Evolutionary conservation across 805 yeast genomes (phyloP), one percentile per base, ranked within the genome.

Genomic region (Wickerhamomyces bisporus): DNA sequence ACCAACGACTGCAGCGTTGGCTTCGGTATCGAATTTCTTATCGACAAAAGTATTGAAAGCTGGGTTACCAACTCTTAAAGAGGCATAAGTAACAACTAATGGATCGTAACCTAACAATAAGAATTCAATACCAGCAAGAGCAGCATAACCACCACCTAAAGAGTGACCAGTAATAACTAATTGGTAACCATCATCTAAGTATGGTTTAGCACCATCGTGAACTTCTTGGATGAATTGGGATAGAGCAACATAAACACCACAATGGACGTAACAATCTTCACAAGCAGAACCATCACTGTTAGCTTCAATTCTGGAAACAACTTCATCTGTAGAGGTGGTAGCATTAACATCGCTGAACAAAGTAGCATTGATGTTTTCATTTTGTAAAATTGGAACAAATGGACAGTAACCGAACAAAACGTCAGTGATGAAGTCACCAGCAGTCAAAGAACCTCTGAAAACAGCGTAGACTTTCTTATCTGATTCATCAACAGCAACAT

Each of bases 81-180:
- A 71, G 2, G 81, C 93, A 59, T 62, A 78, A 1, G 83, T 67
- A 15, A 81, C 57, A 1, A 81, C 74, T 28, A 70, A 52, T 1
- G 84, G 81, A 7, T 72, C 55, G 40, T 61, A 62, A 0, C 86
- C 86, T 52, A 73, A 45, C 15, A 75, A 49, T 39, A 70, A 60
- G 33, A 80, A 64, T 49, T 84, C 93, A 17, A 77, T 65, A 0
- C 83, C 91, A 8, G 75, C 70, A 25, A 85, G 58, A 4, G 68
- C 59, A 2, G 88, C 81, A 36, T 81, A 56, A 0, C 89, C 88
- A 6, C 81, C 94, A 3, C 88, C 89, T 30, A 85, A 58, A 0
- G 93, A 85, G 58, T 86, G 95, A 0, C 94, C 94, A 1, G 79
- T 64, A 2, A 81, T 66, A 2, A 73, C 66, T 5, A 82, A 41